Conservation (phyloP, 306 rosid genomes). For the Rosa multiflora region DNA sequence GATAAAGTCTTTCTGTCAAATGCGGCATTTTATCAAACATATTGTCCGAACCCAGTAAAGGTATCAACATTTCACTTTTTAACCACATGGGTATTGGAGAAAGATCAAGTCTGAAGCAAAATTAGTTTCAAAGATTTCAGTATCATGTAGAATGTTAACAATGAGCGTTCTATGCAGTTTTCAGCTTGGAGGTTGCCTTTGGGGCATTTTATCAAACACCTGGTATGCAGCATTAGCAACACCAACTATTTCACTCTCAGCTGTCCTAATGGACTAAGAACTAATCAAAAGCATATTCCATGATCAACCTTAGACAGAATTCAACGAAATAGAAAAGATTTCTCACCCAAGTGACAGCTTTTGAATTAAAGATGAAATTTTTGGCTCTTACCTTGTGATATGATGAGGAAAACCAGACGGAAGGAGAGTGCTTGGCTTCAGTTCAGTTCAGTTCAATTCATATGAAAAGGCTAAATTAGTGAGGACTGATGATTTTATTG, state of each 20-base stretch:
- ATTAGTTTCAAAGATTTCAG: background rate
- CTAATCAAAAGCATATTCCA: background rate
- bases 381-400: background rate
- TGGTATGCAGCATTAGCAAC: background rate
- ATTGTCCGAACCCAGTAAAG: background rate
- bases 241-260: background rate
- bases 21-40: slow-evolving; percentile 25
- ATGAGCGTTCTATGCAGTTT: background rate
- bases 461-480: too few relatives aligned
- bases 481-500: too few relatives aligned
- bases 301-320: background rate
- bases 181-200: background rate
- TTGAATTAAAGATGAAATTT: too few relatives aligned
- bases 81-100: background rate
- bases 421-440: background rate
- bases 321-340: background rate
- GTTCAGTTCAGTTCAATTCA: background rate
- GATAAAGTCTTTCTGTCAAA: background rate
- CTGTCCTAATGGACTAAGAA: background rate
- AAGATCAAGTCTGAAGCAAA: background rate
- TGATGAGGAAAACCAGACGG: background rate
- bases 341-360: background rate
- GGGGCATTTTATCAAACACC: slow-evolving; percentile 5
- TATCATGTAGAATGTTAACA: background rate
- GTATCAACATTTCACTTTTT: background rate